Evolutionary conservation across 768 basidiomycete species (phyloP).

Genomic region (Rhodotorula kratochvilovae): DNA sequence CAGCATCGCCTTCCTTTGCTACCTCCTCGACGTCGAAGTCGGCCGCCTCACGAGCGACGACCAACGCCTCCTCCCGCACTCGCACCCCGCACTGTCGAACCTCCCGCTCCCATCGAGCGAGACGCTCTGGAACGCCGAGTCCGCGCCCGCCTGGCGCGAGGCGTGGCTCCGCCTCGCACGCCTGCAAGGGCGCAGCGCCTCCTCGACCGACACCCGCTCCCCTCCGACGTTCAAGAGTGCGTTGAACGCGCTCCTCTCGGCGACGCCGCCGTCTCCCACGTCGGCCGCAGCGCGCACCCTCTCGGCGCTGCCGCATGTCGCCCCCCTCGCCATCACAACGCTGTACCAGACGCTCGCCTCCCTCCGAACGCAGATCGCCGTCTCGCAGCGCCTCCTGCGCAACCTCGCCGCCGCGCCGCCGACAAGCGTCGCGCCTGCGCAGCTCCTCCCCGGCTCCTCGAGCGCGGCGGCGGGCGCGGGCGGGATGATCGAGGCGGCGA

Average conservation of each 20-base stretch:
- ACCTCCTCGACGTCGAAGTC: conserved; percentile 1
- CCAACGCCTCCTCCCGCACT: neutral
- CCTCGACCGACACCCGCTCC: neutral
- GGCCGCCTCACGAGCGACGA: neutral
- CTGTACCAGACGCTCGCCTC: conserved; percentile 8
- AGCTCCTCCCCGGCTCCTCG: neutral
- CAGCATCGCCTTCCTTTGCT: conserved; percentile 10
- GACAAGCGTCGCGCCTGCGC: neutral
- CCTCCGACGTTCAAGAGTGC: neutral
- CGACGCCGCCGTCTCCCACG: neutral
- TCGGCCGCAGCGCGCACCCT: neutral
- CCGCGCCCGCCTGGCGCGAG: neutral
- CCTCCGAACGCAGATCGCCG: neutral
- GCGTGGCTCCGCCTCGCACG: neutral
- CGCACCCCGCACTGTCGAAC: neutral
- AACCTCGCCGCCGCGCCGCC: neutral
- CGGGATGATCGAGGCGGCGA: neutral
- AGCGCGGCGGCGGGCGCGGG: neutral
- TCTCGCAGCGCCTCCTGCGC: conserved; percentile 5
- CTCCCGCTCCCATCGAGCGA: neutral
- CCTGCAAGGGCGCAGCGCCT: neutral
- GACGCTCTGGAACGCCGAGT: neutral
- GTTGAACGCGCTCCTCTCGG: neutral
- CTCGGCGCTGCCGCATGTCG: neutral
- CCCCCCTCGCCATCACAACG: conserved; percentile 2